phyloP scores from a whole-genome alignment of 2,329 filamentous ascomycete species.

The Aspergillus niger region DNA sequence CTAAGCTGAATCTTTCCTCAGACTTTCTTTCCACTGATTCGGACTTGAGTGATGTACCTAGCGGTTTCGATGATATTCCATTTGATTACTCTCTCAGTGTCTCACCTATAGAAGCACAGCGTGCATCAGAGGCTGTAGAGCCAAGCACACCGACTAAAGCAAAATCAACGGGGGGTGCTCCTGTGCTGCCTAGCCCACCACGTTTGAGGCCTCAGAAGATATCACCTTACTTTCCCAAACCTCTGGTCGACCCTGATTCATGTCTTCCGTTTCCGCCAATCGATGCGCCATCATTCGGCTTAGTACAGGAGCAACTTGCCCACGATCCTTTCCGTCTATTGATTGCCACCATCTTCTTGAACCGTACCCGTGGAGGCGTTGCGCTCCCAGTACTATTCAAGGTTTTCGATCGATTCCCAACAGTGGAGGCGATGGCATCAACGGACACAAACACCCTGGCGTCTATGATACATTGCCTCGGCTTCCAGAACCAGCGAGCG shows the following conservation, averaged over 20 bases:
- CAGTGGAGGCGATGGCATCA: conserved; percentile 61
- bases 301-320: conserved; percentile 80
- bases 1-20: conserved; percentile 15
- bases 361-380: conserved; percentile 71
- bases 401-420: conserved; percentile 69
- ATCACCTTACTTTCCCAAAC: conserved; percentile 48
- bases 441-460: conserved; percentile 61
- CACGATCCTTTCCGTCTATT: conserved; percentile 77
- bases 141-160: conserved; percentile 15
- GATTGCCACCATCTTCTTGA: conserved; percentile 80
- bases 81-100: background rate
- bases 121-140: background rate
- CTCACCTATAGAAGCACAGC: background rate
- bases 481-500: conserved; percentile 69
- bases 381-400: conserved; percentile 75
- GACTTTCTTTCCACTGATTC: conserved; percentile 37
- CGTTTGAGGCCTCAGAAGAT: conserved; percentile 31
- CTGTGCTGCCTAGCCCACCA: conserved; percentile 15
- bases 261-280: conserved; percentile 67
- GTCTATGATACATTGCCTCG: conserved; percentile 67
- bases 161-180: conserved; percentile 4
- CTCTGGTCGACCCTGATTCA: conserved; percentile 41
- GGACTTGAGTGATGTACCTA: conserved; percentile 37
- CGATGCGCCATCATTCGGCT: conserved; percentile 65
- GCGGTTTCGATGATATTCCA: conserved; percentile 26